These are phyloP conservation scores for Gliomastix tumulicola DNA, from an alignment of 2,329 filamentous ascomycete genomes.

Conservation along the genomic window DNA sequence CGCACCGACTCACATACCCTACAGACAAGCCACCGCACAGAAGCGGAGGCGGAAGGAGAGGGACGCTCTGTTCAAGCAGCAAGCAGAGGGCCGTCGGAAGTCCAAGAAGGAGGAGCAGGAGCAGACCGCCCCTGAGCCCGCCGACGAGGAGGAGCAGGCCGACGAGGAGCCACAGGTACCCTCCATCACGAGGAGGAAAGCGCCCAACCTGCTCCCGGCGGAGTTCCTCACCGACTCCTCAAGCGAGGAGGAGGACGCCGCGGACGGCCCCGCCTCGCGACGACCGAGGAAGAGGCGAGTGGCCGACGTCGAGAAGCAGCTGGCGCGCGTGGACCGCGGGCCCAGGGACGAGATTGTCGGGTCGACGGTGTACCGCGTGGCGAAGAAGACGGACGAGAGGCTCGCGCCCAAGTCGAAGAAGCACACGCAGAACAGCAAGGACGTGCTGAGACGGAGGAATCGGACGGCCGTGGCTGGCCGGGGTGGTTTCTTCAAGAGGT, in stretches of 20 bases:
- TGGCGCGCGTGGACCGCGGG: constrained; percentile 27
- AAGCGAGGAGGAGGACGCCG: constrained; percentile 28
- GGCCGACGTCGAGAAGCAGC: constrained; percentile 25
- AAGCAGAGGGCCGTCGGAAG: constrained; percentile 37
- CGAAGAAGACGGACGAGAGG: constrained; percentile 32
- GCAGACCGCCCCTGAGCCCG: constrained; percentile 10
- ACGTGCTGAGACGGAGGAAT: constrained; percentile 36
- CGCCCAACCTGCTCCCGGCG: constrained; percentile 42
- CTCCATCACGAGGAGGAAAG: constrained; percentile 5
- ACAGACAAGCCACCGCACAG: constrained; percentile 40
- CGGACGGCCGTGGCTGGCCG: constrained; percentile 26
- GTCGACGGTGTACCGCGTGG: constrained; percentile 45
- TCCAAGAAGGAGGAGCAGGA: constrained; percentile 26
- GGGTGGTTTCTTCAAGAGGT: constrained; percentile 33
- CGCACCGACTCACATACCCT: not conserved
- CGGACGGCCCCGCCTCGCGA: constrained; percentile 7
- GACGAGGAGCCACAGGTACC: constrained; percentile 5
- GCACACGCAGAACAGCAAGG: constrained; percentile 31
- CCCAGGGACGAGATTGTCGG: constrained; percentile 43
- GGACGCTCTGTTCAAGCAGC: constrained; percentile 46
- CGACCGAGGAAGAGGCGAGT: constrained; percentile 37
- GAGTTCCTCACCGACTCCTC: constrained; percentile 48
- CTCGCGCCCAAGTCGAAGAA: constrained; percentile 42
- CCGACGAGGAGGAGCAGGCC: constrained; percentile 9
- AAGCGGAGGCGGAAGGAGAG: constrained; percentile 51